Percentiles rank a stretch among this genome's conserved stretches.
These are phyloP conservation scores for Tuber melanosporum DNA, from an alignment of 495 filamentous ascomycete species.

Conservation along the genomic window DNA sequence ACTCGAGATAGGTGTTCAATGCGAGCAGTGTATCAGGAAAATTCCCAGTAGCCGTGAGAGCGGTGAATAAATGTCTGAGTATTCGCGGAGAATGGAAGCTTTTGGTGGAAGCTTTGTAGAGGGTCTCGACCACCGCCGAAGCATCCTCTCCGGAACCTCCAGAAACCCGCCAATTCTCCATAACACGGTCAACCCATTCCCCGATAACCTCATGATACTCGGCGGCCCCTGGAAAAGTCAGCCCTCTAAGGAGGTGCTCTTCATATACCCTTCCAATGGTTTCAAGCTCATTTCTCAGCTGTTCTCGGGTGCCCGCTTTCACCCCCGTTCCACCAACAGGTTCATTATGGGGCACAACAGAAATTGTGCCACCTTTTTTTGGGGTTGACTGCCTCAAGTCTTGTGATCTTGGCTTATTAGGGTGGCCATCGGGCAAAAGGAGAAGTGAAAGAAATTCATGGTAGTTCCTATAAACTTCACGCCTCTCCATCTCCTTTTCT, in stretches of 20 bases:
- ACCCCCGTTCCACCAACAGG: slow-evolving; percentile 22
- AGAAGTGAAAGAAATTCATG: slow-evolving; percentile 40
- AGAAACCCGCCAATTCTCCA: slow-evolving; percentile 79
- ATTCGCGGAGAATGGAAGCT: slow-evolving; percentile 90
- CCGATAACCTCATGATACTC: slow-evolving; percentile 70
- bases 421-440: slow-evolving; percentile 34
- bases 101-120: slow-evolving; percentile 82
- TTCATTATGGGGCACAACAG: slow-evolving; percentile 20
- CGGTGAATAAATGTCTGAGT: slow-evolving; percentile 77
- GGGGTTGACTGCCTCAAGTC: slow-evolving; percentile 6
- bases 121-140: slow-evolving; percentile 50
- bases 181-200: slow-evolving; percentile 69
- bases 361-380: slow-evolving; percentile 19
- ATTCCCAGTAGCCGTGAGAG: slow-evolving; percentile 78
- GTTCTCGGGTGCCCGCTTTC: slow-evolving; percentile 37
- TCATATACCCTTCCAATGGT: slow-evolving; percentile 36
- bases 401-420: slow-evolving; percentile 26
- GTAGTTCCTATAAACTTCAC: slow-evolving; percentile 39
- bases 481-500: slow-evolving; percentile 34
- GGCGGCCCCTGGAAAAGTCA: slow-evolving; percentile 75
- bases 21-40: slow-evolving; percentile 83
- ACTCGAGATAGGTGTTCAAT: slow-evolving; percentile 82
- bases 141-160: slow-evolving; percentile 68
- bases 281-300: slow-evolving; percentile 33
- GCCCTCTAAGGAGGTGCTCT: slow-evolving; percentile 32